Evolutionary conservation across 352 stramenopile genomes (phyloP), one percentile per base, ranked within the genome.

Genomic region (Phytopythium chamaehyphon): DNA sequence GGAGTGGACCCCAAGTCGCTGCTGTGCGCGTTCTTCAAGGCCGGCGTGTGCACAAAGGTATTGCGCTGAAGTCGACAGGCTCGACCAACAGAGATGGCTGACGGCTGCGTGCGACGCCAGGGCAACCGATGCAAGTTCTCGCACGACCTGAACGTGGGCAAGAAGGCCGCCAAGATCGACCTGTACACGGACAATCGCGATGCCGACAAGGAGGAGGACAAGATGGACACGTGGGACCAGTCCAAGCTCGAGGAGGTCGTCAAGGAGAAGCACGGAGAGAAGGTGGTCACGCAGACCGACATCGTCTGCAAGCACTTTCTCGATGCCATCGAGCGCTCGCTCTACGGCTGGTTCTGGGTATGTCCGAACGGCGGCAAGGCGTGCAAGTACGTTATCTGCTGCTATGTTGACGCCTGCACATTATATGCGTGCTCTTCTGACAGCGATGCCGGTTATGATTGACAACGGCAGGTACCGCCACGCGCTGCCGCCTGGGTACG

Each of bases 311-410:
- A 93, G 53, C 72, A 90, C 63, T 96, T 96, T 54, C 68, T 96
- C 63, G 86, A 96, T 53, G 86, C 86, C 21, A 96, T 96, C 45
- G 86, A 96, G 50, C 92, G 92, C 66, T 88, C 79, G 22, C 64
- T 92, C 47, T 96, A 96, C 55, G 86, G 86, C 21, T 96, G 86
- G 86, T 96, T 96, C 67, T 96, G 86, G 86, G 74, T 88, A 14
- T 96, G 86, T 53, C 86, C 86, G 38, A 95, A 94, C 54, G 86
- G 85, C 46, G 84, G 84, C 31, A 68, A 83, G 26, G 61, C 67
- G 40, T 92, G 78, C 62, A 90, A 90, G 62, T 91, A 76, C 59
- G 69, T 61, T 23, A 9, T 36, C 23, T 40, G 55, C 24, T 40
- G 31, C 18, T 60, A 8, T 11, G 14, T 22, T 21, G 24, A 14